Conservation (phyloP, 306 rosid genomes). For the Trifolium fragiferum region DNA sequence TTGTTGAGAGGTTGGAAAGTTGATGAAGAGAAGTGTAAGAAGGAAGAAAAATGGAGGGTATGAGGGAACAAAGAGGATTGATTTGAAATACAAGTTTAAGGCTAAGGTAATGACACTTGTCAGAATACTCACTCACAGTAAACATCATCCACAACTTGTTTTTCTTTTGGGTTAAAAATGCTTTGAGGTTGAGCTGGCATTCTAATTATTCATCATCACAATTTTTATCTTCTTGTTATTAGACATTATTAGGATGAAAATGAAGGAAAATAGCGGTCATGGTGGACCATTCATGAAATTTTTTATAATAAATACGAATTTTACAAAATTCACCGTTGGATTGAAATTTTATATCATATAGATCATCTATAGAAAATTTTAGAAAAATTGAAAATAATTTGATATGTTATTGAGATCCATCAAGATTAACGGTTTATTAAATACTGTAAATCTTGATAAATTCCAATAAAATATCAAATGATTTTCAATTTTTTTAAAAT, state of each 20-base stretch:
- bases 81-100: constrained; percentile 58
- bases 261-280: no score
- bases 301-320: no score
- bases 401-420: no score
- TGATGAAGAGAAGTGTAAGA: constrained; percentile 40
- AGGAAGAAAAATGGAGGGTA: background rate
- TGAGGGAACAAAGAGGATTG: background rate
- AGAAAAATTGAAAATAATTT: no score
- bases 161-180: background rate
- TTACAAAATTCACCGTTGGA: no score
- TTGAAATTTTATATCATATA: no score
- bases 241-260: background rate
- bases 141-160: constrained; percentile 41
- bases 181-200: background rate
- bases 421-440: no score
- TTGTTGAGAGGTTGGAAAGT: constrained; percentile 36
- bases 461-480: no score
- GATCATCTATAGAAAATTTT: no score
- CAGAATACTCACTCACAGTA: constrained; percentile 13
- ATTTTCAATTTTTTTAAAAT: no score
- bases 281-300: no score
- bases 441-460: no score
- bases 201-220: background rate
- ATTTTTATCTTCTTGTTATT: background rate
- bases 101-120: constrained; percentile 75